Percentiles rank a stretch among this genome's conserved stretches.
These are phyloP conservation scores for Straminergon stramineum DNA, from an alignment of 225 moss, liverwort and hornwort genomes.

Conservation along the genomic window DNA sequence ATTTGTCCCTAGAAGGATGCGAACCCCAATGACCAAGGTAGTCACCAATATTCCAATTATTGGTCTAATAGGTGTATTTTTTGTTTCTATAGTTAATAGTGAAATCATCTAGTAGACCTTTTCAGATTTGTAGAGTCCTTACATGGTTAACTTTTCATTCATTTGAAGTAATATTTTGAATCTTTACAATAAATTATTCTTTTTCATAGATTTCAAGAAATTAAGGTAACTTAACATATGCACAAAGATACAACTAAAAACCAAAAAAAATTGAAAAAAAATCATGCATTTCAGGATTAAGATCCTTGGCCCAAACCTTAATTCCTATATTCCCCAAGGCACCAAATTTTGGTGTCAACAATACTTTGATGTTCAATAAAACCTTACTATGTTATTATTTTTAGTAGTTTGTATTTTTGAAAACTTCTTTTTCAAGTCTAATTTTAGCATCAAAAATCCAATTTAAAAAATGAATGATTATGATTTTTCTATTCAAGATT, in stretches of 20 bases:
- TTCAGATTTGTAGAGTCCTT: fast-evolving
- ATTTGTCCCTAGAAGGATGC: fast-evolving
- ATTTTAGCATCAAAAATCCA: too few species aligned
- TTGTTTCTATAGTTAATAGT: background rate
- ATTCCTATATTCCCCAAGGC: too few species aligned
- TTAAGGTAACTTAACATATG: too few species aligned
- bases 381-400: too few species aligned
- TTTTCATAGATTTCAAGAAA: background rate
- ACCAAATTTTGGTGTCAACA: too few species aligned
- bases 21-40: background rate
- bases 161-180: background rate
- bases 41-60: background rate
- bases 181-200: background rate
- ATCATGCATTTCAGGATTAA: too few species aligned
- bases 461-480: too few species aligned
- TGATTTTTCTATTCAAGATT: too few species aligned
- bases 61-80: background rate
- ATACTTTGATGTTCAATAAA: too few species aligned
- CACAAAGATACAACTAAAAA: background rate
- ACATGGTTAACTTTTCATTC: background rate
- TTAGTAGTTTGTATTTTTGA: too few species aligned
- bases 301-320: background rate
- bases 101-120: background rate
- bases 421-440: too few species aligned
- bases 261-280: background rate